Conservation (phyloP, 2,329 filamentous ascomycete species). For the Fusarium circinatum region DNA sequence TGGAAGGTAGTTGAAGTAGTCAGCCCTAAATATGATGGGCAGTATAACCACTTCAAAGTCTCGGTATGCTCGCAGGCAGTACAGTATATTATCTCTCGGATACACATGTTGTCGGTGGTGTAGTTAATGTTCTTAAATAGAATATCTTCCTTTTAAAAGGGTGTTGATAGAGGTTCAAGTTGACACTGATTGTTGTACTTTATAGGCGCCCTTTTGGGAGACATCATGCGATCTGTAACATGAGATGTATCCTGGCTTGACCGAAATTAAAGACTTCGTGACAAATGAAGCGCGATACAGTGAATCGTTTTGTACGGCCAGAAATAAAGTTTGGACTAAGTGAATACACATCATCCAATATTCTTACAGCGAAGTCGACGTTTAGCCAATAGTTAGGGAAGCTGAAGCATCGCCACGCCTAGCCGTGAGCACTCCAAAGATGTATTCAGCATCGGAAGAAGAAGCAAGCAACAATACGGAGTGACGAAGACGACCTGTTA, state of each 20-base stretch:
- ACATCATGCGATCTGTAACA: fast-evolving
- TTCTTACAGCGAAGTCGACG: fast-evolving
- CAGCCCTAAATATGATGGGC: not conserved
- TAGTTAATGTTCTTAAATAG: fast-evolving
- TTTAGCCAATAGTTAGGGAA: not conserved
- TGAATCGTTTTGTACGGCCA: fast-evolving
- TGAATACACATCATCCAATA: too few species aligned
- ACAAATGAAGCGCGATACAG: fast-evolving
- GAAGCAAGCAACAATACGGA: too few species aligned
- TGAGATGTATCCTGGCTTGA: fast-evolving
- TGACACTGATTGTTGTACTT: not conserved
- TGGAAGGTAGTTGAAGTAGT: not conserved
- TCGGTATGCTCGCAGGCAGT: not conserved
- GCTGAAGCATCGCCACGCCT: not conserved
- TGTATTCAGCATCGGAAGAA: too few species aligned
- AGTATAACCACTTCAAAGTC: not conserved
- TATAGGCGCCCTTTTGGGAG: not conserved
- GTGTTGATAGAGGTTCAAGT: not conserved
- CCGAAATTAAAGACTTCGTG: fast-evolving
- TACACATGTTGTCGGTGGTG: not conserved
- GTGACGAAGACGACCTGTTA: too few species aligned
- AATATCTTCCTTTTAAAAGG: fast-evolving
- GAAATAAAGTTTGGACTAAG: too few species aligned
- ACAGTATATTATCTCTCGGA: not conserved
- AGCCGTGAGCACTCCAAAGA: too few species aligned